Evolutionary conservation across 2,329 filamentous ascomycete genomes (phyloP).

Genomic region (Calonectria montana): DNA sequence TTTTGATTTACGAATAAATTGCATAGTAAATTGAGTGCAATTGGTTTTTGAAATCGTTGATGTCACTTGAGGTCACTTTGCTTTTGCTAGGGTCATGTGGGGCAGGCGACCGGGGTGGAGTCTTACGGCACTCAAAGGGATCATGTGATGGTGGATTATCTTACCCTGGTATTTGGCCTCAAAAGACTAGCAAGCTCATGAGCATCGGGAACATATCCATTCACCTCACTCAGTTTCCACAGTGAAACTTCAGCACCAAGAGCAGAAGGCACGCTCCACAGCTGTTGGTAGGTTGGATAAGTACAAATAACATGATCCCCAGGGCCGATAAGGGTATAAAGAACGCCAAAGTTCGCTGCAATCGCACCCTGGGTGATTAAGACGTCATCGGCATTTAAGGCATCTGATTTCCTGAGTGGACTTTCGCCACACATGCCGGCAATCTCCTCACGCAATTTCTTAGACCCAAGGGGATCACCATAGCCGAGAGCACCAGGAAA

Average conservation of each 20-base stretch:
- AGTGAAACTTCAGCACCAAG: constrained; percentile 13
- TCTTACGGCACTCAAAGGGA: too few relatives aligned
- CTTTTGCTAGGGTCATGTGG: too few relatives aligned
- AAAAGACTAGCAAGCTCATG: neutral
- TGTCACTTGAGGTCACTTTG: too few relatives aligned
- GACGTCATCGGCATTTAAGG: neutral
- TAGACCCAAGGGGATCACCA: constrained; percentile 5
- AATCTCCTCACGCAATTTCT: neutral
- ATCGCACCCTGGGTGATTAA: constrained; percentile 12
- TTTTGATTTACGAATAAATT: too few relatives aligned
- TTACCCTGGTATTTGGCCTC: constrained; percentile 10
- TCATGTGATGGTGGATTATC: too few relatives aligned
- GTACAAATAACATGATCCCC: constrained; percentile 12
- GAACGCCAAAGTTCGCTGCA: neutral
- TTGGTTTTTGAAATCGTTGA: too few relatives aligned
- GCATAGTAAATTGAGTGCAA: too few relatives aligned
- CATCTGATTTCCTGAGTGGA: neutral
- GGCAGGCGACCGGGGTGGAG: too few relatives aligned
- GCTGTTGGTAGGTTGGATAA: constrained; percentile 12
- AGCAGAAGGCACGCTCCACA: neutral
- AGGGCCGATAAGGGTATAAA: neutral
- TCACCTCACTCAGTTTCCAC: constrained; percentile 2
- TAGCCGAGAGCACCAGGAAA: neutral
- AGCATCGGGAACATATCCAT: neutral
- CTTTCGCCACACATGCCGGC: neutral